phyloP scores from a whole-genome alignment of 768 basidiomycete species.

The Baorangia bicolor region DNA sequence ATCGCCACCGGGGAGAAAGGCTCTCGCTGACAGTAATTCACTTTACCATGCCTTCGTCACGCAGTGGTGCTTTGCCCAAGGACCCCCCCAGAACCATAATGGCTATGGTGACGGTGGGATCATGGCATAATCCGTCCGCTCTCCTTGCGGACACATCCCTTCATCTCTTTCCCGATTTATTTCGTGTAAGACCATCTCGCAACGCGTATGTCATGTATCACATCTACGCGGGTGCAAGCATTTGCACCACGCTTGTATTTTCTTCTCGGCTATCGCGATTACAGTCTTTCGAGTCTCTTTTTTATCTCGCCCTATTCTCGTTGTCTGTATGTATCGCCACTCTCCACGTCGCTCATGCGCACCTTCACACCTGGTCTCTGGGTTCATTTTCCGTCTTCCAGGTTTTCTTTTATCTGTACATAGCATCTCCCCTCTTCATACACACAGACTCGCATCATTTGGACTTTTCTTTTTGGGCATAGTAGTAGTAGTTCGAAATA shows the following conservation, averaged over 20 bases:
- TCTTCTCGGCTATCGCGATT: background rate
- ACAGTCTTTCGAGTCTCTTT: background rate
- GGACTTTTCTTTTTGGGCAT: background rate
- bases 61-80: constrained; percentile 70
- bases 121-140: constrained; percentile 12
- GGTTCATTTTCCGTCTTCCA: background rate
- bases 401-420: background rate
- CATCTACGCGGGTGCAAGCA: background rate
- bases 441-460: background rate
- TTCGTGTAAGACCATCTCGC: background rate
- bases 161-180: background rate
- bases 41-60: constrained; percentile 60
- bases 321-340: background rate
- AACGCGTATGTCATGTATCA: background rate
- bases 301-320: background rate
- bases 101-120: constrained; percentile 16
- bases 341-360: background rate
- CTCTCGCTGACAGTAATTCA: constrained; percentile 25
- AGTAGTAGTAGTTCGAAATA: background rate
- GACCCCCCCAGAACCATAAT: constrained; percentile 26
- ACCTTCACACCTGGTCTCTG: too few species aligned
- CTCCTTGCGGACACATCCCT: background rate
- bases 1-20: background rate
- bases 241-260: background rate
- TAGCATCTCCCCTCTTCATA: background rate